Percentiles rank a stretch among this genome's conserved stretches.
These are phyloP conservation scores for Daldinia childiae DNA, from an alignment of 495 filamentous ascomycete genomes.

Conservation along the genomic window DNA sequence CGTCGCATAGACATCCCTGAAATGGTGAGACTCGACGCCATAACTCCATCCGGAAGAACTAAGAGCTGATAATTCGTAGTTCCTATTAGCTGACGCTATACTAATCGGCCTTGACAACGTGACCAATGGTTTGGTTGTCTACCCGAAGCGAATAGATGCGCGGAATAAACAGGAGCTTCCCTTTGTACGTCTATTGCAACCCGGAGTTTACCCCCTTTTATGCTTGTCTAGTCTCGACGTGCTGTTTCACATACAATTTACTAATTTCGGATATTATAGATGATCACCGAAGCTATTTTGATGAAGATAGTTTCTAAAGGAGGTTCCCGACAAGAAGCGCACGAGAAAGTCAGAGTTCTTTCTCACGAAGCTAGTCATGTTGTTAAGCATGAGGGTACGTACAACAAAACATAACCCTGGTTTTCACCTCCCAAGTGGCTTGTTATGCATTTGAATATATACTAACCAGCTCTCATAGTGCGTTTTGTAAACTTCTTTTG, in stretches of 20 bases:
- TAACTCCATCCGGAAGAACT: too few relatives aligned
- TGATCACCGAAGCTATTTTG: constrained; percentile 67
- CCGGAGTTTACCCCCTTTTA: not conserved
- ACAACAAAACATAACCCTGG: not conserved
- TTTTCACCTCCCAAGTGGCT: not conserved
- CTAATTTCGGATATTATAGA: constrained; percentile 19
- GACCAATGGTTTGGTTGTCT: constrained; percentile 82
- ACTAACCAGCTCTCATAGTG: not conserved
- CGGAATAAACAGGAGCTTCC: constrained; percentile 60
- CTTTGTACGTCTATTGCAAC: constrained; percentile 19
- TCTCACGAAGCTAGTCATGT: constrained; percentile 82
- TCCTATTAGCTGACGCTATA: constrained; percentile 84
- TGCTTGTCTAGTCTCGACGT: not conserved
- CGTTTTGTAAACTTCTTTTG: not conserved
- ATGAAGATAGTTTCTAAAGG: constrained; percentile 84
- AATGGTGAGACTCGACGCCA: constrained; percentile 43
- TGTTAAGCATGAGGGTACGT: constrained; percentile 76
- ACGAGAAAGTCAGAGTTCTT: constrained; percentile 90
- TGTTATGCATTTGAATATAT: not conserved
- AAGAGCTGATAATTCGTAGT: constrained; percentile 47
- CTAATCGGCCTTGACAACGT: constrained; percentile 86
- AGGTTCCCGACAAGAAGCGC: constrained; percentile 84
- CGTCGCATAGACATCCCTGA: constrained; percentile 72
- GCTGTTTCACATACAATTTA: not conserved
- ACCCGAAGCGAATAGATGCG: constrained; percentile 77